Percentiles rank a stretch among this genome's conserved stretches.
Conservation (phyloP, 2,329 filamentous ascomycete species). For the Didymella sp. region DNA sequence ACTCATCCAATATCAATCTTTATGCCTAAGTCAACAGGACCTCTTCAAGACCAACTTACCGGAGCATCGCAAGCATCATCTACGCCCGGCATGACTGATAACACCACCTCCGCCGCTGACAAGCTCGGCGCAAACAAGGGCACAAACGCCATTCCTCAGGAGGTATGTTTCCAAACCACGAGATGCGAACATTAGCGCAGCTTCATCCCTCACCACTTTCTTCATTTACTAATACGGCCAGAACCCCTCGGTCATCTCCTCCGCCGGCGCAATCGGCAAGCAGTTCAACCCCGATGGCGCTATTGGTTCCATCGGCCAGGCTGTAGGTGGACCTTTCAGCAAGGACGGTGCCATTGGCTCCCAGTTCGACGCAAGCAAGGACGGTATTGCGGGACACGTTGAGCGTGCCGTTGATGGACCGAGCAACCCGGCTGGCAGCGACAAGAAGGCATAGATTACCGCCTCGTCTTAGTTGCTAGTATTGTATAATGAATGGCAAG, state of each 20-base stretch:
- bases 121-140: slow-evolving; percentile 39
- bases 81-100: slow-evolving; percentile 30
- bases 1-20: not conserved
- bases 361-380: slow-evolving; percentile 62
- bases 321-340: slow-evolving; percentile 53
- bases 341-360: slow-evolving; percentile 63
- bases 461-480: no score
- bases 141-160: slow-evolving; percentile 41
- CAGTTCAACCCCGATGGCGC: slow-evolving; percentile 61
- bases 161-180: no score
- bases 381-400: slow-evolving; percentile 61
- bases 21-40: slow-evolving; percentile 37
- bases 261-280: slow-evolving; percentile 60
- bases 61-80: slow-evolving; percentile 20
- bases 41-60: slow-evolving; percentile 30
- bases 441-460: slow-evolving; percentile 24
- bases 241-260: slow-evolving; percentile 55
- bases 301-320: slow-evolving; percentile 60
- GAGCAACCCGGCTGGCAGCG: slow-evolving; percentile 46
- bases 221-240: no score
- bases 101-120: slow-evolving; percentile 33
- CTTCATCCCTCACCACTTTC: no score
- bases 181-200: no score
- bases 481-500: slow-evolving; percentile 5
- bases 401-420: slow-evolving; percentile 56